Evolutionary conservation across 352 stramenopile genomes (phyloP), one percentile per base, ranked within the genome.

Genomic region (Phytophthora syringae): DNA sequence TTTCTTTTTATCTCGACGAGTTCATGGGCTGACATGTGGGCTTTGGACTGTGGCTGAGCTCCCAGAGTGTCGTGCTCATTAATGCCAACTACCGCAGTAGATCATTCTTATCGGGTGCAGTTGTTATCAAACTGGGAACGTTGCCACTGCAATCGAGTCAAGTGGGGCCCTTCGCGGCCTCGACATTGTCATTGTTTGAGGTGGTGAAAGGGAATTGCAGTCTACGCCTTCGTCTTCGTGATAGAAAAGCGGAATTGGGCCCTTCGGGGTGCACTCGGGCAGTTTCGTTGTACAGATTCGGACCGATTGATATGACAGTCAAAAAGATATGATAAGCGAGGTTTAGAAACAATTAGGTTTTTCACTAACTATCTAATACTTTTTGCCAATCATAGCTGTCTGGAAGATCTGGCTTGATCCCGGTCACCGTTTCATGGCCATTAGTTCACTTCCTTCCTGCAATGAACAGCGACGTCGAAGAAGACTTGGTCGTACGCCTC

Each of bases 21-120:
- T n/a, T n/a, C n/a, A n/a, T n/a, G n/a, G n/a, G n/a, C n/a, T n/a
- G n/a, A n/a, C n/a, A n/a, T n/a, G n/a, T n/a, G n/a, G n/a, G 62
- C 20, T n/a, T 66, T 7, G 48, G 53, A 9, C 39, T 70, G 4
- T 66, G 62, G 62, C 48, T 66, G 30, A 70, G 48, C 16, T 64
- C 54, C 0, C 62, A 70, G 32, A 70, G 62, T 13, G 62, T 70
- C 2, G 54, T 60, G 40, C n/a, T 70, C n/a, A 70, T 70, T 21
- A 55, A 70, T 24, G 48, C 39, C 12, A 68, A 68, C 34, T 68
- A 52, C 13, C 60, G 52, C 25, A 57, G n/a, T n/a, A n/a, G n/a
- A n/a, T n/a, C n/a, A n/a, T n/a, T 44, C 10, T 68, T 68, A 10
- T 44, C 25, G 10, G 52, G 43, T 13, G 60, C 60, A 6, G 52